Evolutionary conservation across 2,329 filamentous ascomycete genomes (phyloP).

Genomic region (Alternaria tenuissima): DNA sequence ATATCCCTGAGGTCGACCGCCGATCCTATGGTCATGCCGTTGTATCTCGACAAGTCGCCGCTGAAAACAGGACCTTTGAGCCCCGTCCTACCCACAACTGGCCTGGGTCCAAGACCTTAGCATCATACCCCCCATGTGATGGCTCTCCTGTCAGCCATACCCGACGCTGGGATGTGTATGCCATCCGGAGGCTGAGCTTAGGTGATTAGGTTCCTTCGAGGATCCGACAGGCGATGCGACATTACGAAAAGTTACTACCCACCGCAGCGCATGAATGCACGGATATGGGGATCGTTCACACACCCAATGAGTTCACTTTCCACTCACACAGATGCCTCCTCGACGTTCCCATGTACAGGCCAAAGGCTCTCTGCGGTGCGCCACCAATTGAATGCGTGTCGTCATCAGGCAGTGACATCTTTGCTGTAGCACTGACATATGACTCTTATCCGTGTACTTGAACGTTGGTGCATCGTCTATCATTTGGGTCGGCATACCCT

Average conservation of each 20-base stretch:
- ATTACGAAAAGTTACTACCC: no score
- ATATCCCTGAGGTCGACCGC: no score
- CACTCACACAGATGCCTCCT: neutral
- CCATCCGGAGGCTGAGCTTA: no score
- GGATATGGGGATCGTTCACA: no score
- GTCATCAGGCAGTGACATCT: neutral
- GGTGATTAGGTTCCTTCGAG: no score
- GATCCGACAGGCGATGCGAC: no score
- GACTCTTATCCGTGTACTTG: no score
- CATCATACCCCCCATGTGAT: neutral
- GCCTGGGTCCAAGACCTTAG: neutral
- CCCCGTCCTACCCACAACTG: neutral
- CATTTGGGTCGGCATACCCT: no score
- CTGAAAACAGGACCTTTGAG: neutral
- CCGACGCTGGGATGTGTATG: no score
- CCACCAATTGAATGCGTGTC: neutral
- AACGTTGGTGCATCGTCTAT: no score
- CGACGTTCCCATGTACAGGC: neutral
- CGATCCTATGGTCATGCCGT: no score
- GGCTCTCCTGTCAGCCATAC: neutral
- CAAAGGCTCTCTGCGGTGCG: neutral
- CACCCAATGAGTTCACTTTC: neutral
- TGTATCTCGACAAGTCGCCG: neutral
- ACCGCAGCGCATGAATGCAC: neutral
- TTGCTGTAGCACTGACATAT: no score